Evolutionary conservation across 371 early-diverging fungal species (phyloP).

Genomic region (Dipsacomyces acuminosporus): DNA sequence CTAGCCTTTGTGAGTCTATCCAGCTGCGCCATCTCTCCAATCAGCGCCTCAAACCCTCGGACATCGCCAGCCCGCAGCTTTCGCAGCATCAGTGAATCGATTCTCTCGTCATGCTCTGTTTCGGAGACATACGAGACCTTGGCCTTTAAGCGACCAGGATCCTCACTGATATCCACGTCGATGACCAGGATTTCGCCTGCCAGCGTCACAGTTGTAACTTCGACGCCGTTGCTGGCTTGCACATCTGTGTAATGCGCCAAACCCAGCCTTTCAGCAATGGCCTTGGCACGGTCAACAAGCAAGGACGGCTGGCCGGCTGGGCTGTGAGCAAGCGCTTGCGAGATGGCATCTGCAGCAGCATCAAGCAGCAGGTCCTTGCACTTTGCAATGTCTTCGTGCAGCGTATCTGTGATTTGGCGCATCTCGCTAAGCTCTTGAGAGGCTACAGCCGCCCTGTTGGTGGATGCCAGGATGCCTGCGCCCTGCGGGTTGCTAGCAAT

Average conservation of each 20-base stretch:
- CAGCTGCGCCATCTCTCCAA: conserved; percentile 27
- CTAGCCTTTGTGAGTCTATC: conserved; percentile 26
- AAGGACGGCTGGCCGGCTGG: neutral
- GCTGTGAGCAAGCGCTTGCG: conserved; percentile 4
- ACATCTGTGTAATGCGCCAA: conserved; percentile 40
- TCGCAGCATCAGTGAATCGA: conserved; percentile 26
- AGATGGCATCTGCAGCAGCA: conserved; percentile 27
- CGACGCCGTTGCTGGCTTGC: neutral
- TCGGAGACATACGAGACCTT: conserved; percentile 45
- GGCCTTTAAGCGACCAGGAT: conserved; percentile 11
- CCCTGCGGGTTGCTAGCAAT: neutral
- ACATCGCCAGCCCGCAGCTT: conserved; percentile 21
- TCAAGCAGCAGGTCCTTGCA: conserved; percentile 20
- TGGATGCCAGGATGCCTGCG: neutral
- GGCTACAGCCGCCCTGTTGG: conserved; percentile 17
- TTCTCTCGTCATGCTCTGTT: conserved; percentile 35
- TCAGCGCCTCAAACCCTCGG: conserved; percentile 28
- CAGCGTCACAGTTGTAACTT: conserved; percentile 41
- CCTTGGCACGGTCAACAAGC: conserved; percentile 21
- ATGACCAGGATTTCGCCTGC: conserved; percentile 42
- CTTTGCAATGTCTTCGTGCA: conserved; percentile 19
- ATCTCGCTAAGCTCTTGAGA: conserved; percentile 32
- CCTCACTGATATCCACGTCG: conserved; percentile 41
- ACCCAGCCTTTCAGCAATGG: conserved; percentile 26
- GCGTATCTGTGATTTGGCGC: conserved; percentile 24